These are phyloP conservation scores for Brassica juncea DNA, from an alignment of 345 rosid genomes.

Conservation along the genomic window DNA sequence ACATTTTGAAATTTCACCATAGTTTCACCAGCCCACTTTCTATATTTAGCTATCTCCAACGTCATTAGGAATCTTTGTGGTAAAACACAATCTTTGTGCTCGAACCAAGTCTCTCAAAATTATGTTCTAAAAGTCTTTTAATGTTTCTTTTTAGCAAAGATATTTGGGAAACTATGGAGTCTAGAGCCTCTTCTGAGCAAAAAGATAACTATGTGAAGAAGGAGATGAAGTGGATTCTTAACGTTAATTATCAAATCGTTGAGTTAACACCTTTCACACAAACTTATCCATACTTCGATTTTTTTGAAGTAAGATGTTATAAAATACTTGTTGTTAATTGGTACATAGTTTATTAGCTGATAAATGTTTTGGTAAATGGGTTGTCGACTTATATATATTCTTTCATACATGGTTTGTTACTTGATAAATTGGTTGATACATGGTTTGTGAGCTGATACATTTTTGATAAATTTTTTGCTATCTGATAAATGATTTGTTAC, in stretches of 20 bases:
- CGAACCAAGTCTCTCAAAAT: background rate
- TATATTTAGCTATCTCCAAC: constrained; percentile 67
- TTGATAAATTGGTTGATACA: no score
- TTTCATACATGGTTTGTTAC: no score
- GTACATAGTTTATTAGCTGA: no score
- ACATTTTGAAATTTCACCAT: no score
- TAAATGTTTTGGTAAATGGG: no score
- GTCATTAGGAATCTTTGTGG: constrained; percentile 94
- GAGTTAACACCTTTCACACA: constrained; percentile 90
- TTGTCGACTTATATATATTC: no score
- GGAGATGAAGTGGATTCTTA: constrained; percentile 91
- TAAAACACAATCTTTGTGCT: constrained; percentile 30
- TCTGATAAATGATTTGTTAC: no score
- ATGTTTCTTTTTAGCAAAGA: constrained; percentile 51
- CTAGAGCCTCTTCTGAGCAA: constrained; percentile 68
- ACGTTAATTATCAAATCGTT: constrained; percentile 83
- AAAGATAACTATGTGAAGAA: constrained; percentile 86
- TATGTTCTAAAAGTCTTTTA: background rate
- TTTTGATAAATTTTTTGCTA: no score
- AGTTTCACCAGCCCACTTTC: no score
- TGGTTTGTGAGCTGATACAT: no score
- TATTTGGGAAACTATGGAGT: constrained; percentile 95
- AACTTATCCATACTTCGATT: constrained; percentile 72
- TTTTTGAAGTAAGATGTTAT: no score
- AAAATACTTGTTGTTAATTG: no score